Percentiles rank a stretch among this genome's conserved stretches.
Evolutionary conservation across 2,329 filamentous ascomycete species (phyloP).

Genomic region (Talaromyces atroroseus): DNA sequence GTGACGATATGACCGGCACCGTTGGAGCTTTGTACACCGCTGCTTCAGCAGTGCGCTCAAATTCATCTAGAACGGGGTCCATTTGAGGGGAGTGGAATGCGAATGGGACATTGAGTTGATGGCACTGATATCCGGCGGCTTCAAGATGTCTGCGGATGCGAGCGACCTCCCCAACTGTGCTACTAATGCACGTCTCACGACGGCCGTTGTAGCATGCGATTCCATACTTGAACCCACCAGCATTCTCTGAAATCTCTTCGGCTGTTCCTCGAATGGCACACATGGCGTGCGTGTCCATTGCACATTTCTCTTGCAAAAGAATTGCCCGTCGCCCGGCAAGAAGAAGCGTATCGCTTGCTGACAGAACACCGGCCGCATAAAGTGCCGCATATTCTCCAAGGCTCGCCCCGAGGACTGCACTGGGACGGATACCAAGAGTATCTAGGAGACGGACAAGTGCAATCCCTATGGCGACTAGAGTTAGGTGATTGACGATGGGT

Average conservation of each 20-base stretch:
- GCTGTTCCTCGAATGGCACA: constrained; percentile 31
- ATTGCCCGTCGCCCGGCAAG: constrained; percentile 64
- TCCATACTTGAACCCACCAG: constrained; percentile 24
- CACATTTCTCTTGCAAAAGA: constrained; percentile 50
- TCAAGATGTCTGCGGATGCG: constrained; percentile 38
- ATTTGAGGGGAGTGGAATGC: constrained; percentile 37
- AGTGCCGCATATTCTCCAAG: constrained; percentile 29
- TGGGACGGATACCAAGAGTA: constrained; percentile 21
- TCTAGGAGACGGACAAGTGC: constrained; percentile 24
- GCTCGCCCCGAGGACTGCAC: constrained; percentile 25
- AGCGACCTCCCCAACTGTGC: constrained; percentile 56
- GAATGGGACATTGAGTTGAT: constrained; percentile 59
- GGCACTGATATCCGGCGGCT: not conserved
- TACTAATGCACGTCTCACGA: constrained; percentile 67
- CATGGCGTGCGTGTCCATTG: constrained; percentile 39
- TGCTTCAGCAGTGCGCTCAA: constrained; percentile 31
- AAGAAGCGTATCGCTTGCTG: constrained; percentile 42
- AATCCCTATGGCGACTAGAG: constrained; percentile 31
- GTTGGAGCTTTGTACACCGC: constrained; percentile 34
- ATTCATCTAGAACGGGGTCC: constrained; percentile 27
- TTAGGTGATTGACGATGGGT: constrained; percentile 28
- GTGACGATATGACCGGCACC: constrained; percentile 42
- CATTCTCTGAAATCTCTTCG: constrained; percentile 38
- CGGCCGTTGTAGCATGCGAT: constrained; percentile 72
- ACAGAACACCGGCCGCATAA: constrained; percentile 23